A percentile compares a stretch with the other conserved stretches of the same genome.
Evolutionary conservation across 176 grass and related monocot species (phyloP).

Genomic region (bread wheat (Triticum aestivum)): IWGSC_CS_RefSeq_v2.1 NC_057808.1:324690933-324691432

Average conservation of each 20-base stretch:
- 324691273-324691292: constrained; percentile 34
- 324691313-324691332: constrained; percentile 39
- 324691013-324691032: constrained; percentile 10
- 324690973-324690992: constrained; percentile 50
- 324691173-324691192: constrained; percentile 15
- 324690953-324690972: constrained; percentile 67
- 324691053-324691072: neutral
- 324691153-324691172: constrained; percentile 60
- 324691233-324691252: neutral
- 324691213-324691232: constrained; percentile 42
- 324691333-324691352: constrained; percentile 69
- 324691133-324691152: constrained; percentile 62
- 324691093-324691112: constrained; percentile 51
- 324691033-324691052: constrained; percentile 2
- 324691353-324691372: constrained; percentile 68
- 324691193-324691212: constrained; percentile 9
- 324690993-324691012: constrained; percentile 39
- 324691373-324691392: constrained; percentile 80
- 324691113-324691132: constrained; percentile 65
- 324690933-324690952: constrained; percentile 63
- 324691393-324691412: constrained; percentile 47
- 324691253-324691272: neutral
- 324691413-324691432: neutral
- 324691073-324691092: constrained; percentile 9
- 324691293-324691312: constrained; percentile 41